Percentiles rank a stretch among this genome's conserved stretches.
phyloP scores from a whole-genome alignment of 2,329 filamentous ascomycete species.

The Eurotiales sp. region DNA sequence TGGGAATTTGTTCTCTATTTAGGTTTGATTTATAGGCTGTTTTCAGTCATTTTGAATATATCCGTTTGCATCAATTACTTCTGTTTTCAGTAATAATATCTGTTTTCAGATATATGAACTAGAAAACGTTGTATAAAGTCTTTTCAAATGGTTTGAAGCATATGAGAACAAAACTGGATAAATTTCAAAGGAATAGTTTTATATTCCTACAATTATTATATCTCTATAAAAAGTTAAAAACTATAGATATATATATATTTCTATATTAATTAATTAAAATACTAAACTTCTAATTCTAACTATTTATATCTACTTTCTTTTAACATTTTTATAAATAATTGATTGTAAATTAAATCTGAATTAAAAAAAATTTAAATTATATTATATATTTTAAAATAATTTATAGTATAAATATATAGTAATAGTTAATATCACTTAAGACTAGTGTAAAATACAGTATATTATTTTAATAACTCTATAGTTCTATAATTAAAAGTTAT shows the following conservation, averaged over 20 bases:
- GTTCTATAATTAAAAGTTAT: constrained; percentile 4
- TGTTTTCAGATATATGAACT: no score
- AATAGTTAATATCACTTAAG: not conserved
- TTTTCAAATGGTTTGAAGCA: no score
- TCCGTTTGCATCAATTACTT: no score
- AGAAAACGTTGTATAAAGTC: no score
- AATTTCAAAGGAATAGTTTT: no score
- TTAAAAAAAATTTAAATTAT: not conserved
- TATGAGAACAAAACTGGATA: no score
- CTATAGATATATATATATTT: no score
- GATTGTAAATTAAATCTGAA: not conserved
- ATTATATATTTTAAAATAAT: not conserved
- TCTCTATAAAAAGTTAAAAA: no score
- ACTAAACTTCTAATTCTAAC: not conserved
- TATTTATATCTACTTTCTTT: not conserved
- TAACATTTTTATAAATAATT: not conserved
- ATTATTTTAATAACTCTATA: constrained; percentile 1
- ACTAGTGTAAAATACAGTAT: constrained; percentile 1
- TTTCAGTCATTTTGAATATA: no score
- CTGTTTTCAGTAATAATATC: no score
- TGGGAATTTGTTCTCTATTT: no score
- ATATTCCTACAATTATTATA: not conserved
- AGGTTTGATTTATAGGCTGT: no score
- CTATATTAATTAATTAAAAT: not conserved
- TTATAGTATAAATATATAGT: not conserved